These are phyloP conservation scores for Entophlyctis helioformis DNA, from an alignment of 192 early-diverging fungal genomes.

Conservation along the genomic window DNA sequence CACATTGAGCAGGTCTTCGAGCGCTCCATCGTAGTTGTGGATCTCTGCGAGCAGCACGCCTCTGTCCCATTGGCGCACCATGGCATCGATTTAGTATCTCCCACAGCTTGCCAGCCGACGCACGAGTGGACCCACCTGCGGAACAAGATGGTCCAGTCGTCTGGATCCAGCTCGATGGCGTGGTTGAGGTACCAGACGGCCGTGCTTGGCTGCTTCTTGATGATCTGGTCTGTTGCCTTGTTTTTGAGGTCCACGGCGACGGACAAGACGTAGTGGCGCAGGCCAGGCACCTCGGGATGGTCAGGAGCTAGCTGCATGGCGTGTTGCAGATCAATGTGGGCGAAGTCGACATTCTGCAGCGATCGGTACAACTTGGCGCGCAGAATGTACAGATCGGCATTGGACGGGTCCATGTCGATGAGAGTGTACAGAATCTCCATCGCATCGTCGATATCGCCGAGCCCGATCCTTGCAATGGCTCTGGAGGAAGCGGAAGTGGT, in stretches of 20 bases:
- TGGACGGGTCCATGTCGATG: slow-evolving; percentile 10
- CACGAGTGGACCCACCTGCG: slow-evolving; percentile 13
- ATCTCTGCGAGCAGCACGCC: slow-evolving; percentile 30
- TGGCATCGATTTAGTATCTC: not conserved
- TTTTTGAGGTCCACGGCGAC: slow-evolving; percentile 31
- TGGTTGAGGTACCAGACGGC: slow-evolving; percentile 32
- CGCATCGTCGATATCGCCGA: slow-evolving; percentile 17
- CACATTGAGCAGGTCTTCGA: slow-evolving; percentile 26
- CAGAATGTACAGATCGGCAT: slow-evolving; percentile 28
- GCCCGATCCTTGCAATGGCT: slow-evolving; percentile 16
- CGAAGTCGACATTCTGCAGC: slow-evolving; percentile 20
- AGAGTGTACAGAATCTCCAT: slow-evolving; percentile 23
- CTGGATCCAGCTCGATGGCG: slow-evolving; percentile 33
- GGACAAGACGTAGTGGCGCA: slow-evolving; percentile 19
- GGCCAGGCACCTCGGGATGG: slow-evolving; percentile 26
- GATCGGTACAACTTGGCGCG: slow-evolving; percentile 32
- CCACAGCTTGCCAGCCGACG: not conserved
- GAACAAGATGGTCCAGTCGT: slow-evolving; percentile 26
- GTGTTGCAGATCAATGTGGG: slow-evolving; percentile 22
- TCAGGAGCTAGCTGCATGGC: slow-evolving; percentile 11
- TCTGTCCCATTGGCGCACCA: slow-evolving; percentile 5
- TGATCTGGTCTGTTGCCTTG: slow-evolving; percentile 27
- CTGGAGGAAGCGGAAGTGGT: no score
- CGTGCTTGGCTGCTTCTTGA: slow-evolving; percentile 13
- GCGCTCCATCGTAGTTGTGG: slow-evolving; percentile 27